Base-by-base conservation (phyloP, 805 yeast species). In the Yamadazyma sp. region DNA sequence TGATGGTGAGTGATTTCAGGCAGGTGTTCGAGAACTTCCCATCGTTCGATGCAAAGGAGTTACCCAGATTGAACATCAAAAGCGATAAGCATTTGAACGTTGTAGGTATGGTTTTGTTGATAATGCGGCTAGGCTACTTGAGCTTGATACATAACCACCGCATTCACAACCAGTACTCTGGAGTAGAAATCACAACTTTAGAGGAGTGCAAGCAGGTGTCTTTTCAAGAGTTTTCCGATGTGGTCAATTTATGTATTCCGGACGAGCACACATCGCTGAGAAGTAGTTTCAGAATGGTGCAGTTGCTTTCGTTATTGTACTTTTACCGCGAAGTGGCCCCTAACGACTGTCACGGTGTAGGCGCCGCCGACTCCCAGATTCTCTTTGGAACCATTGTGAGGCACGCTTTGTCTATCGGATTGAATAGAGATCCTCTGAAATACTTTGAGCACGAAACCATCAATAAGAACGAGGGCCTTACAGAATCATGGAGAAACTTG, bases 401-500 rank as follows among this genome's bases (percentile, higher is more conserved):
- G 20, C 73, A 67, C 37, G 71, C 73, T 0, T 35, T 63, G 28
- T 55, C 70, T 3, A 64, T 66, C 28, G 73, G 74, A 0, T 49
- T 67, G 28, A 59, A 67, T 43, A 48, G 73, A 9, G 73, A 68
- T 41, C 73, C 74, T 1, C 47, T 55, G 10, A 48, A 39, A 26
- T 67, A 56, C 38, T 38, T 40, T 6, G 47, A 62, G 5, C 64
- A 60, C 37, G 60, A 54, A 16, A 38, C 55, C 14, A 62, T 68
- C 16, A 47, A 52, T 31, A 62, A 59, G 20, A 53, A 57, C 11
- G 52, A 52, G 15, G 28, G 47, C 2, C 50, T 60, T 13, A 50
- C 54, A 13, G 46, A 48, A 21, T 50, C 54, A 1, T 68, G 74
- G 74, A 49, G 73, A 34, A 38, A 47, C 15, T 47, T 68, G 18